Conservation (phyloP, 2,329 filamentous ascomycete species). For the Ceratocystis papillata region DNA sequence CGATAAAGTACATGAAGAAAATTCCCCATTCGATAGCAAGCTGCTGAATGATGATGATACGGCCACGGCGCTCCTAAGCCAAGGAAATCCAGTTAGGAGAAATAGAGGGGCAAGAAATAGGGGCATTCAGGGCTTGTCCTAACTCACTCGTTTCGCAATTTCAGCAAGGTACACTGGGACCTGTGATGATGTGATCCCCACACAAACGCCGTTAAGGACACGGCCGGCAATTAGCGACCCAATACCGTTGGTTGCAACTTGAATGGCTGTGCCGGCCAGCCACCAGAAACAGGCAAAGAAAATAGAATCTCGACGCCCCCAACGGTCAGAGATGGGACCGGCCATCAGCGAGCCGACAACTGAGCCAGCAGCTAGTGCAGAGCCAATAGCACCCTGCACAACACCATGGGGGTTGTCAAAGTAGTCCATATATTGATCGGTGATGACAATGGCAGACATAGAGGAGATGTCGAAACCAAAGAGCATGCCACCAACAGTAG, state of each 20-base stretch:
- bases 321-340: constrained; percentile 40
- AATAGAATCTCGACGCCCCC: constrained; percentile 34
- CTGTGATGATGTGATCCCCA: constrained; percentile 51
- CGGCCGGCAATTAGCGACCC: constrained; percentile 40
- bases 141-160: constrained; percentile 32
- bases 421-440: constrained; percentile 41
- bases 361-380: constrained; percentile 43
- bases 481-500: constrained; percentile 36
- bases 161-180: constrained; percentile 60
- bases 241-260: constrained; percentile 26
- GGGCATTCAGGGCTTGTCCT: not conserved
- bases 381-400: constrained; percentile 43
- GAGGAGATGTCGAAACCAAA: constrained; percentile 49
- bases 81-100: constrained; percentile 27
- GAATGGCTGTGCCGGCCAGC: constrained; percentile 26
- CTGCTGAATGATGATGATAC: constrained; percentile 58
- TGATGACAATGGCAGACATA: constrained; percentile 47
- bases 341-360: constrained; percentile 41
- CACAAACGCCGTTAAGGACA: constrained; percentile 53
- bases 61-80: constrained; percentile 44
- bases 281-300: constrained; percentile 27
- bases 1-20: constrained; percentile 60
- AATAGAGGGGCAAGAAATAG: not conserved
- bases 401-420: constrained; percentile 40
- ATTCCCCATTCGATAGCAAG: constrained; percentile 61